Base-by-base conservation (phyloP, 2,329 filamentous ascomycete species). In the Orbilia quercus region DNA sequence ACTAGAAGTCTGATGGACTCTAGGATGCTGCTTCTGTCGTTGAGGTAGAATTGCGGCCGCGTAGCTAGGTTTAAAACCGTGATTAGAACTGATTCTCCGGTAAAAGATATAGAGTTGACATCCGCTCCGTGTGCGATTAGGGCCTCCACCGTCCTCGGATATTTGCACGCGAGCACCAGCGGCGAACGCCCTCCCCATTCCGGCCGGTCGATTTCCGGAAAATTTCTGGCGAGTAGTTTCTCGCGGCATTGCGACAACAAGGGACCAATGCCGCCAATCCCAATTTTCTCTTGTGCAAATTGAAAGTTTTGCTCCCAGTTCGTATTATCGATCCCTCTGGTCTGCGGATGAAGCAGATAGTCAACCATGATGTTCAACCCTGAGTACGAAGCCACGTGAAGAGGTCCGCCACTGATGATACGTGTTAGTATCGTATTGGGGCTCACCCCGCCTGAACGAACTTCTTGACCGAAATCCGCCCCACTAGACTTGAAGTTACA, bases 71-170 rank as follows among this genome's bases (percentile, higher is more conserved):
- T 18, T 45, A 45, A 45, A 20, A 45, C 42, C 16, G 7, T 4
- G 18, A 45, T 9, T 9, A 45, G 16, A 45, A 45, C 16, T 12
- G 42, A 42, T 6, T 18, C 12, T 18, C 16, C 38, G 2, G 12
- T 11, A 22, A 45, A 7, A 28, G 40, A 31, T 9, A 4, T 7
- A 40, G 7, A 23, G 23, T 54, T 54, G 1, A 54, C 48, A 18
- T 54, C 59, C n/a, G 59, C 59, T 16, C 59, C 59, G 34, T 64
- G 23, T 47, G 25, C 45, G 20, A 64, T 54, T 11, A 64, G 48
- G 7, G n/a, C 16, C 45, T 64, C 48, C 2, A 64, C 34, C 11
- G 59, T 64, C 7, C 16, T 36, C 45, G 59, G 59, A 47, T 54
- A 23, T 6, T 38, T 11, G 3, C n/a, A 22, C 2, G 45, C 45